Conservation (phyloP, 164 flowering plant genomes). For the Saururus chinensis region DNA sequence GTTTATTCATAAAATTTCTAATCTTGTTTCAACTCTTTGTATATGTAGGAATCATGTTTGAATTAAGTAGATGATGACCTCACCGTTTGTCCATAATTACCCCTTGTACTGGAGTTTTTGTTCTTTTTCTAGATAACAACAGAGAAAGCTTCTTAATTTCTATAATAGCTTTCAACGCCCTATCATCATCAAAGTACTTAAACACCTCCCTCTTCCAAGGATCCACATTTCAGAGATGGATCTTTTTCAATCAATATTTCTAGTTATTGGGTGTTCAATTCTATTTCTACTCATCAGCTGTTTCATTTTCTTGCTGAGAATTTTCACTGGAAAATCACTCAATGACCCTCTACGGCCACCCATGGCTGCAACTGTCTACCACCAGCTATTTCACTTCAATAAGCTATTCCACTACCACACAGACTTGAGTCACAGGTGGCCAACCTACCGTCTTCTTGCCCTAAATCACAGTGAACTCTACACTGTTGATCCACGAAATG, state of each 20-base stretch:
- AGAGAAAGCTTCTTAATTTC: too few species aligned
- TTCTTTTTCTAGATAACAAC: too few species aligned
- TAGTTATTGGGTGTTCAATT: conserved; percentile 3
- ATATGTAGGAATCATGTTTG: too few species aligned
- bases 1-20: too few species aligned
- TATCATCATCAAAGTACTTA: too few species aligned
- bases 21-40: too few species aligned
- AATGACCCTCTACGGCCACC: conserved; percentile 18
- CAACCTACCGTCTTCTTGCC: conserved; percentile 45
- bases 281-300: conserved; percentile 17
- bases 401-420: conserved; percentile 42
- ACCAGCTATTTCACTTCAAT: conserved; percentile 30
- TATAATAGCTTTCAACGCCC: too few species aligned
- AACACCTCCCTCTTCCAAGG: too few species aligned
- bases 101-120: too few species aligned
- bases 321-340: conserved; percentile 12
- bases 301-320: conserved; percentile 26
- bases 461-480: conserved; percentile 31
- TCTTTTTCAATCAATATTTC: conserved; percentile 13
- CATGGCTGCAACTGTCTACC: conserved; percentile 22
- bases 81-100: too few species aligned
- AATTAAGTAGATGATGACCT: too few species aligned
- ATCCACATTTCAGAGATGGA: conserved; percentile 17
- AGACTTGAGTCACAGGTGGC: conserved; percentile 21
- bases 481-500: conserved; percentile 45